A percentile compares a stretch with the other conserved stretches of the same genome.
phyloP scores from a whole-genome alignment of 2,329 filamentous ascomycete genomes.

The Cercospora sesami region DNA sequence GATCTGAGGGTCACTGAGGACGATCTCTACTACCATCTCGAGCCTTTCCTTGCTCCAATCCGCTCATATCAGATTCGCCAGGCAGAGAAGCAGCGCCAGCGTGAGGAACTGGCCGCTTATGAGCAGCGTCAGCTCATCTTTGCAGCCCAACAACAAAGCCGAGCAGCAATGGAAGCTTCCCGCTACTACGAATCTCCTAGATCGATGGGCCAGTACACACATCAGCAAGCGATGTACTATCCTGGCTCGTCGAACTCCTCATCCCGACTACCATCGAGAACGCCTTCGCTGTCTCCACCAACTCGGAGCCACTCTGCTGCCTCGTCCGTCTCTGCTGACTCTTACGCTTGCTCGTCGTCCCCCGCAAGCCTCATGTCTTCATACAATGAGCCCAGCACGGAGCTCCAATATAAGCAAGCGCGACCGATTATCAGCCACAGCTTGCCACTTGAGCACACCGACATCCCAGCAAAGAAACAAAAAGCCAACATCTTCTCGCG shows the following conservation, averaged over 20 bases:
- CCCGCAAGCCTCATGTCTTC: slow-evolving; percentile 40
- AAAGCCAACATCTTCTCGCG: slow-evolving; percentile 42
- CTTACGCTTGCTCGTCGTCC: slow-evolving; percentile 36
- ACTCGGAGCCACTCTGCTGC: slow-evolving; percentile 43
- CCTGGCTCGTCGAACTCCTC: slow-evolving; percentile 30
- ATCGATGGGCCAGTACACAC: slow-evolving; percentile 34
- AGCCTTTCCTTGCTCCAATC: slow-evolving; percentile 84
- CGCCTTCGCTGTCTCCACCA: slow-evolving; percentile 52
- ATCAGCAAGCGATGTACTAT: slow-evolving; percentile 34
- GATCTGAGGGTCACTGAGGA: slow-evolving; percentile 81
- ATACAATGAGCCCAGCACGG: slow-evolving; percentile 34
- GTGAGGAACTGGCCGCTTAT: slow-evolving; percentile 41
- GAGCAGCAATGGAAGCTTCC: slow-evolving; percentile 31
- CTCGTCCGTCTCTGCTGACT: slow-evolving; percentile 39
- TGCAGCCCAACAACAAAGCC: slow-evolving; percentile 42
- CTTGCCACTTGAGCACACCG: slow-evolving; percentile 35
- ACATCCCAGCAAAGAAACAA: slow-evolving; percentile 40
- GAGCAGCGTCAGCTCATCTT: slow-evolving; percentile 40
- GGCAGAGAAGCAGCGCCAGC: slow-evolving; percentile 53
- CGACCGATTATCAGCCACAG: slow-evolving; percentile 25
- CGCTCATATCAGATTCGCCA: slow-evolving; percentile 59
- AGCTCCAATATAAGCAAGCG: slow-evolving; percentile 43
- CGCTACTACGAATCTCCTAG: slow-evolving; percentile 42
- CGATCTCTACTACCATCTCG: slow-evolving; percentile 83
- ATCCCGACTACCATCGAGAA: slow-evolving; percentile 46